These are phyloP conservation scores for Pseudoperonospora humuli DNA, from an alignment of 352 stramenopile genomes.

Conservation along the genomic window DNA sequence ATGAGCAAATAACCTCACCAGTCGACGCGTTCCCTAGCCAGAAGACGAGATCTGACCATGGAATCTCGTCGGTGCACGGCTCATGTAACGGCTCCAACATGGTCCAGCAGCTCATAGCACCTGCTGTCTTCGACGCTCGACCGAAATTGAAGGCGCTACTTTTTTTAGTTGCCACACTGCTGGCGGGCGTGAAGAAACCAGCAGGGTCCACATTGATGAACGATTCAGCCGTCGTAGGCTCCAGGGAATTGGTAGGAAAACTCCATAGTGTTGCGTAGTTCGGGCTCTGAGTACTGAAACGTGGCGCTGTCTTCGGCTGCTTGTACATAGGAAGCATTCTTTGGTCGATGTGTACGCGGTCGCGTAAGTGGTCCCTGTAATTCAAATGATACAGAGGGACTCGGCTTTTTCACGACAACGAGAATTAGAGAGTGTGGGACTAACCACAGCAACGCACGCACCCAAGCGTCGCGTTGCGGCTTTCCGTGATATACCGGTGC, in stretches of 20 bases:
- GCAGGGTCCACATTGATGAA: conserved; percentile 19
- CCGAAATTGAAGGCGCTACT: conserved; percentile 6
- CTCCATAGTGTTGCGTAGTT: conserved; percentile 3
- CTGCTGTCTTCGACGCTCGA: not conserved
- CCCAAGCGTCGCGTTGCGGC: conserved; percentile 22
- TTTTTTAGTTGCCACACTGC: conserved; percentile 12
- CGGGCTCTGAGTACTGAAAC: not conserved
- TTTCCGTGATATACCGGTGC: conserved; percentile 11
- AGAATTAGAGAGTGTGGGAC: conserved; percentile 19
- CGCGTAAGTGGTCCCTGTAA: conserved; percentile 1
- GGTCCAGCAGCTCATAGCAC: conserved; percentile 5
- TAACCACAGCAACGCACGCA: conserved; percentile 2
- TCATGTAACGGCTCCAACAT: conserved; percentile 44
- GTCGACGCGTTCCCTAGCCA: conserved; percentile 45
- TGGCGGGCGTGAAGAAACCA: conserved; percentile 15
- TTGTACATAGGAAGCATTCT: conserved; percentile 16
- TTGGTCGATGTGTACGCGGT: conserved; percentile 7
- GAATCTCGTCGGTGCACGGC: conserved; percentile 46
- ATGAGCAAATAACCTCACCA: conserved; percentile 41
- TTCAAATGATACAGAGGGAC: conserved; percentile 5
- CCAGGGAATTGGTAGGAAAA: not conserved
- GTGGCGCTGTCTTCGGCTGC: not conserved
- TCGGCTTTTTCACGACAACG: conserved; percentile 5
- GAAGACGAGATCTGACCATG: conserved; percentile 47
- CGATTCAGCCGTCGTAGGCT: conserved; percentile 20